These are phyloP conservation scores for Pythium periplocum DNA, from an alignment of 352 stramenopile species.

Conservation along the genomic window DNA sequence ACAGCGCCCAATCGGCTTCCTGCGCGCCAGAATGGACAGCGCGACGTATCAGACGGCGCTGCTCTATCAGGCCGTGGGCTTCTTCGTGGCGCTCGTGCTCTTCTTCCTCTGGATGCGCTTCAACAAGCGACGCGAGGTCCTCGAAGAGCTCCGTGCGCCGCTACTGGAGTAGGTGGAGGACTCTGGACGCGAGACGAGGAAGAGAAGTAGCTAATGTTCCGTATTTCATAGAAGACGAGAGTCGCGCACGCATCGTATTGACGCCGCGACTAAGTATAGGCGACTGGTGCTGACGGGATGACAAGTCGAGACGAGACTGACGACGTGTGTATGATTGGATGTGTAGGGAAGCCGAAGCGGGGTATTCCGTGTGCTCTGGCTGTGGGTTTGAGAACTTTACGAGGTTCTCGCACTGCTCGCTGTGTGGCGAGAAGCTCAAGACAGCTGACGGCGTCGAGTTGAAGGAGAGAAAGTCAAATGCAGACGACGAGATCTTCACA, in stretches of 20 bases:
- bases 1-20: no score
- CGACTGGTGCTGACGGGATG: background rate
- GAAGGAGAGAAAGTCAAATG: no score
- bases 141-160: conserved; percentile 42
- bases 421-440: conserved; percentile 54
- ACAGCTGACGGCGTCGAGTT: background rate
- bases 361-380: conserved; percentile 34
- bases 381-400: conserved; percentile 79
- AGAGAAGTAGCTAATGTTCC: no score
- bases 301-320: background rate
- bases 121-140: conserved; percentile 24
- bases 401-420: conserved; percentile 50
- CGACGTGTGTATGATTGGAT: background rate
- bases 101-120: conserved; percentile 48
- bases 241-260: conserved; percentile 54
- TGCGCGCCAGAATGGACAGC: no score
- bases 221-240: background rate
- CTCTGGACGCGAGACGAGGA: no score
- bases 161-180: conserved; percentile 30
- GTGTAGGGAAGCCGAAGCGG: conserved; percentile 46
- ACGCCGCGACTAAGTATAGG: conserved; percentile 37
- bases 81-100: conserved; percentile 49
- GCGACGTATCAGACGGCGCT: conserved; percentile 28
- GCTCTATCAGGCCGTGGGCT: conserved; percentile 59
- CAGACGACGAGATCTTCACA: no score